Evolutionary conservation across 2,329 filamentous ascomycete species (phyloP).

Genomic region (Aspergillus ustus): DNA sequence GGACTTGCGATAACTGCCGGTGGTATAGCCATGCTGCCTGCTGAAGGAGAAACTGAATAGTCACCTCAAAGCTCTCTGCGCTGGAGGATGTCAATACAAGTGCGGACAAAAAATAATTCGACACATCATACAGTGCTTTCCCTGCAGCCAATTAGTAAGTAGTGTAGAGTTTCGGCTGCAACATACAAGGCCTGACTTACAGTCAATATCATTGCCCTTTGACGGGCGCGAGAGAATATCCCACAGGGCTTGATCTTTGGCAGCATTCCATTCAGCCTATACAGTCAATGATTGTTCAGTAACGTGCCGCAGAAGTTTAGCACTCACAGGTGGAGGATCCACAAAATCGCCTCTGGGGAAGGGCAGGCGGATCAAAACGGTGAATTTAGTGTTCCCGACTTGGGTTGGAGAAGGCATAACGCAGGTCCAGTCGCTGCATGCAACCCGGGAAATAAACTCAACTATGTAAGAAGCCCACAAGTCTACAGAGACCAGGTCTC

Average conservation of each 20-base stretch:
- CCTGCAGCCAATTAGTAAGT: conserved; percentile 54
- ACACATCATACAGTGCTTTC: conserved; percentile 68
- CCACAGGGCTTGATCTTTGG: conserved; percentile 89
- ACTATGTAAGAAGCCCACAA: neutral
- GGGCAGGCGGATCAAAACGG: conserved; percentile 86
- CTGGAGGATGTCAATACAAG: conserved; percentile 43
- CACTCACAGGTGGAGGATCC: conserved; percentile 79
- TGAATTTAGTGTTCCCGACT: conserved; percentile 51
- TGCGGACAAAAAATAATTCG: neutral
- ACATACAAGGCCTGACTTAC: conserved; percentile 52
- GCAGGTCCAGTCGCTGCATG: conserved; percentile 2
- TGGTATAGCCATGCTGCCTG: conserved; percentile 95
- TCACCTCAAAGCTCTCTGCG: conserved; percentile 79
- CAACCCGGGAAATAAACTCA: neutral
- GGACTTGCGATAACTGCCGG: conserved; percentile 84
- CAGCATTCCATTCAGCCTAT: conserved; percentile 84
- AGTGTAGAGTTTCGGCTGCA: neutral
- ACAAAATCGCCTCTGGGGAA: conserved; percentile 85
- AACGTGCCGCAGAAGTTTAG: neutral
- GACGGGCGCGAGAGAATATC: conserved; percentile 81
- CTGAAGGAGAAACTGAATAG: conserved; percentile 85
- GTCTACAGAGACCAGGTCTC: neutral
- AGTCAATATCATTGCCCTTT: conserved; percentile 82
- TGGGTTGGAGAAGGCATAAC: conserved; percentile 23
- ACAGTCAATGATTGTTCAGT: conserved; percentile 16